phyloP scores from a whole-genome alignment of 2,329 filamentous ascomycete genomes.

The Apiospora aurea region DNA sequence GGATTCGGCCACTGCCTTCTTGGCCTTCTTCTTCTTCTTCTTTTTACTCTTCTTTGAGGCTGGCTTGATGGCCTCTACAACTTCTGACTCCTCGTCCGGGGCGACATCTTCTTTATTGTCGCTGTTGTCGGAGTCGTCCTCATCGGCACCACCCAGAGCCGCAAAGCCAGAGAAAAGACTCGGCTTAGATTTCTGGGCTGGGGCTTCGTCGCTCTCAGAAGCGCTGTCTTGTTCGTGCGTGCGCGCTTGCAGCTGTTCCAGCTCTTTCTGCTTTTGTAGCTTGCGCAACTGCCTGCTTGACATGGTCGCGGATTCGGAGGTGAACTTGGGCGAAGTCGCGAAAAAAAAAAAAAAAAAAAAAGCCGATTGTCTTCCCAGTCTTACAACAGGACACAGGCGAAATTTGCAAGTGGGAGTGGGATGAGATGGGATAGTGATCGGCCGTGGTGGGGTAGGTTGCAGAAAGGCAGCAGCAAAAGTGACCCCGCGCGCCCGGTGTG shows the following conservation, averaged over 20 bases:
- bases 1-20: constrained; percentile 37
- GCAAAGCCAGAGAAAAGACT: constrained; percentile 59
- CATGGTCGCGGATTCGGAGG: constrained; percentile 32
- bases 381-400: not conserved
- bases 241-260: constrained; percentile 46
- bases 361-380: not conserved
- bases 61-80: constrained; percentile 29
- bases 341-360: no score
- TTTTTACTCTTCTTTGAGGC: constrained; percentile 47
- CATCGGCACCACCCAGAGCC: constrained; percentile 55
- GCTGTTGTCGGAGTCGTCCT: constrained; percentile 48
- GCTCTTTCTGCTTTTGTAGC: constrained; percentile 56
- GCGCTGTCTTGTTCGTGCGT: constrained; percentile 49
- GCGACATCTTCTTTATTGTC: constrained; percentile 44
- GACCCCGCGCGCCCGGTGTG: no score
- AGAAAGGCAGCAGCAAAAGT: constrained; percentile 7
- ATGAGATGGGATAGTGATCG: not conserved
- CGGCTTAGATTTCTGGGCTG: constrained; percentile 47
- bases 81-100: constrained; percentile 33
- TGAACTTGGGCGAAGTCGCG: not conserved
- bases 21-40: constrained; percentile 47
- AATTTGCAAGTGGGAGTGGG: not conserved
- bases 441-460: not conserved
- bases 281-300: constrained; percentile 43
- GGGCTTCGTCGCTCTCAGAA: constrained; percentile 41